Evolutionary conservation across 768 basidiomycete genomes (phyloP), one percentile per base, ranked within the genome.

Genomic region (Harrya chromipes): DNA sequence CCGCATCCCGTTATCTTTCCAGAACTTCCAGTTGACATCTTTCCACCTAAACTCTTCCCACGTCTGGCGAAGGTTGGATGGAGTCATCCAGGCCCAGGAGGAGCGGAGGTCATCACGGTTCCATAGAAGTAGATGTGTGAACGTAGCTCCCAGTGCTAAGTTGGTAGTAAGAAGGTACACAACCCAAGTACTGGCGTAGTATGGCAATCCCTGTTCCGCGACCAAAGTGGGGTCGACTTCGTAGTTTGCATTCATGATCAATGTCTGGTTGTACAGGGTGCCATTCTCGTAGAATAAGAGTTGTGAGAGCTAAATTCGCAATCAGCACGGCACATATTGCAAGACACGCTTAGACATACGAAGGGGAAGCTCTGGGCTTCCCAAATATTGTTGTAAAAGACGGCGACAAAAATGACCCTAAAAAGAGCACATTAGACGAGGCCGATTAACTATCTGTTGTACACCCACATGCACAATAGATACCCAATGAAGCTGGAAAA

Each of bases 351-450:
- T 74, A 80, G 1, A 46, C 64, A 29, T 56, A 74, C 72, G 67
- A 83, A 83, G 1, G 83, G 83, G 69, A 84, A 82, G 56, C 71
- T 76, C 57, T 80, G 75, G 1, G 75, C 76, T 39, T 77, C 63
- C 83, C 82, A 85, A 11, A 74, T 66, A 50, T 86, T 83, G 37
- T 62, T 71, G 11, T 73, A 74, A 54, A 70, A 79, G 3, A 72
- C 55, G 0, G 65, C 14, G 19, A 46, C 70, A 54, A 52, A 75
- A 66, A 64, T 69, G 56, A 50, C 67, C 57, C 60, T 61, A 52
- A 33, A 44, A 56, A 17, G 53, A 33, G 1, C 3, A 21, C 5
- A 11, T 60, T 34, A 55, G 54, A 41, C 20, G 34, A 21, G 16
- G 16, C 14, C 4, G 2, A 6, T 2, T 9, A 19, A 13, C 14